phyloP scores from a whole-genome alignment of 805 yeast species.

The Lachancea mirantina region DNA sequence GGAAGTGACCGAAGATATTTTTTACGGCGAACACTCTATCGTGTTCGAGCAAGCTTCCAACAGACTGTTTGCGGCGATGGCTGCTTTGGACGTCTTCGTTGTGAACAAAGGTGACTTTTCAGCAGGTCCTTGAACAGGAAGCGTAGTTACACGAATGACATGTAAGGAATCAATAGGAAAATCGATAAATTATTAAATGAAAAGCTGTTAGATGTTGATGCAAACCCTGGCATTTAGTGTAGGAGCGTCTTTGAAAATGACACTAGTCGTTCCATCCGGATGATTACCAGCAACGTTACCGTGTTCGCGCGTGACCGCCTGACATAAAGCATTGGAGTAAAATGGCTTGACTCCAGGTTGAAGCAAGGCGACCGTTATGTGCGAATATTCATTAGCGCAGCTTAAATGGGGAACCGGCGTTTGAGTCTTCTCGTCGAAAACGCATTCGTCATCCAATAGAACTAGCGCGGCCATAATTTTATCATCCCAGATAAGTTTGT shows the following conservation, averaged over 20 bases:
- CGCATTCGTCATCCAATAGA: constrained; percentile 6
- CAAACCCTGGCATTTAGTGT: constrained; percentile 15
- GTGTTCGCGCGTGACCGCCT: constrained; percentile 10
- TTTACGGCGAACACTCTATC: constrained; percentile 72
- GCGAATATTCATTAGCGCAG: constrained; percentile 44
- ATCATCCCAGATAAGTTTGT: constrained; percentile 43
- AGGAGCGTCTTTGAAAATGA: constrained; percentile 11
- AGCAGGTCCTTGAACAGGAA: constrained; percentile 8
- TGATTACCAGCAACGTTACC: constrained; percentile 5
- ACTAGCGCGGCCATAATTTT: constrained; percentile 32
- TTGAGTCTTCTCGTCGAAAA: constrained; percentile 10
- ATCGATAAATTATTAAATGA: too few relatives aligned
- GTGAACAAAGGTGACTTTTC: constrained; percentile 65
- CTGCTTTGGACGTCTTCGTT: constrained; percentile 85
- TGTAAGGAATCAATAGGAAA: too few relatives aligned
- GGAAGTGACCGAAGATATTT: constrained; percentile 90
- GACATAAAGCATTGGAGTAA: constrained; percentile 43
- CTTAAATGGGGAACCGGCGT: constrained; percentile 15
- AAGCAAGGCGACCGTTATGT: constrained; percentile 67
- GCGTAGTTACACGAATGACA: not conserved
- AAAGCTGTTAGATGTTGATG: constrained; percentile 17
- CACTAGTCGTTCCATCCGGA: constrained; percentile 6
- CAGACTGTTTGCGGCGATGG: constrained; percentile 91
- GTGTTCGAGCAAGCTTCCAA: constrained; percentile 97
- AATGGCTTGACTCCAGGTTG: constrained; percentile 40